Base-by-base conservation (phyloP, 805 yeast species). In the Candida sanyiensis region DNA sequence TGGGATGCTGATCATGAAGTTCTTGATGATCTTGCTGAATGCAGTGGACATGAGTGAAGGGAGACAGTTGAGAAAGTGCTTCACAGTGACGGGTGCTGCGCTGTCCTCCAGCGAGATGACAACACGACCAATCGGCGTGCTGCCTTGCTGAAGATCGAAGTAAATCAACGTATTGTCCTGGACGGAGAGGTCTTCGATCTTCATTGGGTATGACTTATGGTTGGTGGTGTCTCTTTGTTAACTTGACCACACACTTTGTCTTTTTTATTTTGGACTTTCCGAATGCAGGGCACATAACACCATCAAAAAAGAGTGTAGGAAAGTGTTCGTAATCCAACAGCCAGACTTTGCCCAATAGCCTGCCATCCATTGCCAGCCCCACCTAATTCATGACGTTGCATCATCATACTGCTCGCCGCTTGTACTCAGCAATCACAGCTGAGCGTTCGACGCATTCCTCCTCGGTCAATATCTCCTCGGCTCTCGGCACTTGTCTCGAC, bases 1-100 rank as follows among this genome's bases (percentile, higher is more conserved):
- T 13, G 33, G 33, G 33, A 18, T 10, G 15, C 33, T 29, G 7
- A 83, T 61, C 67, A 81, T 74, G 52, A 83, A 83, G 54, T 79
- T 83, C 51, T 73, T 77, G 37, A 83, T 64, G 3, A 80, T 74
- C 39, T 85, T 64, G 49, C 80, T 83, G 56, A 84, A 80, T 28
- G 58, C 62, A 28, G 70, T 73, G 16, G 63, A 55, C 43, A 35
- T 10, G 17, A 17, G 19, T 5, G 25, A 5, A 11, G 17, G 23
- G 18, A 26, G 18, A 15, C 17, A 8, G 13, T 10, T n/a, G n/a
- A 29, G 28, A 16, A 12, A 18, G 18, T 13, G 21, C 6, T 19
- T 7, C 17, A 39, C 42, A 24, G 69, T 64, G 40, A 64, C 73
- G 1, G 65, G 33, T 5, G 33, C 23, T 7, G 11, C 8, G 6